These are phyloP conservation scores for Yarrowia osloensis DNA, from an alignment of 805 yeast species.

Conservation along the genomic window DNA sequence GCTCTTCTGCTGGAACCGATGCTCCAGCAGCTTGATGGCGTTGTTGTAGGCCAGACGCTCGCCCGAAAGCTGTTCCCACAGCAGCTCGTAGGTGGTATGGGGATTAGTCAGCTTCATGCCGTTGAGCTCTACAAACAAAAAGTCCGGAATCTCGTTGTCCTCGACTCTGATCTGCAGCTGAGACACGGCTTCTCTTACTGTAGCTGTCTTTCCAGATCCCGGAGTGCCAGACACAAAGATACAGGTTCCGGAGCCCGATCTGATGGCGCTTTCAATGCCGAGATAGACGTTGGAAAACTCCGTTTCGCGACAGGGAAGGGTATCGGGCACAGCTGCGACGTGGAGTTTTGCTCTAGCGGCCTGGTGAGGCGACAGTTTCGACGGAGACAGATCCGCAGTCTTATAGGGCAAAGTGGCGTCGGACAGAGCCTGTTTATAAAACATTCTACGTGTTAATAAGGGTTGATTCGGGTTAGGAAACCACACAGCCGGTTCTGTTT, in stretches of 20 bases:
- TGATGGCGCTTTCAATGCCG: conserved; percentile 70
- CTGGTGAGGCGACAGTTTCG: conserved; percentile 36
- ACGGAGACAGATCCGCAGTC: conserved; percentile 21
- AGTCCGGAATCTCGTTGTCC: conserved; percentile 49
- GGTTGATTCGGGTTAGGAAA: background rate
- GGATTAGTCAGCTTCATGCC: conserved; percentile 85
- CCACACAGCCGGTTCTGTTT: conserved; percentile 25
- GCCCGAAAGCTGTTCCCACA: conserved; percentile 72
- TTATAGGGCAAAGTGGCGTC: conserved; percentile 24
- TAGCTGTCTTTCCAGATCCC: conserved; percentile 96
- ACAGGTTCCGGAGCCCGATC: conserved; percentile 73
- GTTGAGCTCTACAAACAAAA: conserved; percentile 82
- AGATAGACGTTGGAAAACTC: conserved; percentile 73
- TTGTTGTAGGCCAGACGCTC: conserved; percentile 59
- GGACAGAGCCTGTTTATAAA: conserved; percentile 28
- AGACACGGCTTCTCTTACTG: conserved; percentile 80
- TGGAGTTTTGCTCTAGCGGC: conserved; percentile 42
- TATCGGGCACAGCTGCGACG: conserved; percentile 46
- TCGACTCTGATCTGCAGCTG: conserved; percentile 54
- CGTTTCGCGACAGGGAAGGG: conserved; percentile 82
- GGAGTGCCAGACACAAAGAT: conserved; percentile 95
- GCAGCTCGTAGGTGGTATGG: conserved; percentile 72
- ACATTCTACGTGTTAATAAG: conserved; percentile 19
- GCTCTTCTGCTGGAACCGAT: conserved; percentile 54
- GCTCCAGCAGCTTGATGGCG: conserved; percentile 68